A percentile compares a stretch with the other conserved stretches of the same genome.
Conservation (phyloP, 176 grass and related monocot genomes). For the Cymbopogon citratus region DNA sequence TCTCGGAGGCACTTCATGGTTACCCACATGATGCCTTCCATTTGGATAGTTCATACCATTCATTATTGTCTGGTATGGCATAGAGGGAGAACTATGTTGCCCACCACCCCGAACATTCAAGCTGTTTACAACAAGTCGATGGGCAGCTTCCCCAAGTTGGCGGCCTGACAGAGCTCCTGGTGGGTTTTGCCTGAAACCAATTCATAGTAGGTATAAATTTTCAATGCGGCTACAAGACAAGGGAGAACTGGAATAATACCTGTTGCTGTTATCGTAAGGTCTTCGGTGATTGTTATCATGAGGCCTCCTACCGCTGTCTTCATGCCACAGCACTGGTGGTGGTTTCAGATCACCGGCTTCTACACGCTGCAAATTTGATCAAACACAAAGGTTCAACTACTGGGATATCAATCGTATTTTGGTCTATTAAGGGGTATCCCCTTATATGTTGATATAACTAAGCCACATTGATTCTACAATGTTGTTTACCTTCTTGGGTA, state of each 20-base stretch:
- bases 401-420: background rate
- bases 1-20: slow-evolving; percentile 31
- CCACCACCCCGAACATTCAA: slow-evolving; percentile 36
- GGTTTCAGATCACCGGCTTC: slow-evolving; percentile 85
- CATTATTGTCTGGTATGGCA: slow-evolving; percentile 50
- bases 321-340: slow-evolving; percentile 91
- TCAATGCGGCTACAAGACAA: background rate
- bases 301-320: slow-evolving; percentile 72
- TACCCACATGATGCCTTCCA: slow-evolving; percentile 26
- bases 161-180: slow-evolving; percentile 60
- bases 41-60: slow-evolving; percentile 46
- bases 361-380: slow-evolving; percentile 48
- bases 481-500: slow-evolving; percentile 76
- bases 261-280: slow-evolving; percentile 13
- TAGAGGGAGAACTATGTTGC: slow-evolving; percentile 27
- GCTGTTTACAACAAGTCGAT: slow-evolving; percentile 78
- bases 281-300: slow-evolving; percentile 33
- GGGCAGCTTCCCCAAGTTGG: slow-evolving; percentile 77
- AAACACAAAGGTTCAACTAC: slow-evolving; percentile 14
- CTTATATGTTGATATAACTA: background rate
- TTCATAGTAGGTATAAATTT: slow-evolving; percentile 19
- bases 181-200: slow-evolving; percentile 70
- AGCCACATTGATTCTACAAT: background rate
- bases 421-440: background rate
- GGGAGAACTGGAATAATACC: slow-evolving; percentile 8